These are phyloP conservation scores for Verbascum thapsus DNA, from an alignment of 257 asterid species.

Conservation along the genomic window DNA sequence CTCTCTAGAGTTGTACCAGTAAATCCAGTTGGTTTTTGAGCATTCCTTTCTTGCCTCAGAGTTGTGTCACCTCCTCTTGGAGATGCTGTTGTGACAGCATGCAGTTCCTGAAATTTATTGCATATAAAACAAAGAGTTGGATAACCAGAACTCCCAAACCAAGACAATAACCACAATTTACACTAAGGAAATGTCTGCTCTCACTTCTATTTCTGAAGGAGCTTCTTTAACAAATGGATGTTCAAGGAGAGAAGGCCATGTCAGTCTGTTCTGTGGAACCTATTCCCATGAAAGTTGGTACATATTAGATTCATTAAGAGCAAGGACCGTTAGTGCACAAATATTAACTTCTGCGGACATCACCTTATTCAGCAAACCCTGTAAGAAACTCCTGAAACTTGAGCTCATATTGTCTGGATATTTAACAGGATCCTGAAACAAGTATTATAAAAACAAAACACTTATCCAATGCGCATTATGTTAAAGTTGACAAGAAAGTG, in stretches of 20 bases:
- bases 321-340: conserved; percentile 7
- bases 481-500: conserved; percentile 17
- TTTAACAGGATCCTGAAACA: conserved; percentile 90
- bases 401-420: conserved; percentile 94
- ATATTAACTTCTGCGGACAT: conserved; percentile 26
- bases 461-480: conserved; percentile 19
- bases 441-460: conserved; percentile 21
- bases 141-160: conserved; percentile 11
- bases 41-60: conserved; percentile 49
- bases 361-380: conserved; percentile 96
- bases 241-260: conserved; percentile 98
- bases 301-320: conserved; percentile 34
- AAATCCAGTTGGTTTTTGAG: conserved; percentile 49
- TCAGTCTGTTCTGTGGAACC: conserved; percentile 89
- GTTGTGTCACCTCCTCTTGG: conserved; percentile 52
- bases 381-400: conserved; percentile 76
- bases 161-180: conserved; percentile 27
- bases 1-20: conserved; percentile 62
- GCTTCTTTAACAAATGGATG: conserved; percentile 88
- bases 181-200: conserved; percentile 32
- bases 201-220: conserved; percentile 49
- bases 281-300: conserved; percentile 37
- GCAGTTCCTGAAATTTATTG: conserved; percentile 47
- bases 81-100: conserved; percentile 39
- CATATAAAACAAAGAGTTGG: conserved; percentile 26